Evolutionary conservation across 148 eudicot genomes (phyloP), one percentile per base, ranked within the genome.

Genomic region (Cornus controversa): DNA sequence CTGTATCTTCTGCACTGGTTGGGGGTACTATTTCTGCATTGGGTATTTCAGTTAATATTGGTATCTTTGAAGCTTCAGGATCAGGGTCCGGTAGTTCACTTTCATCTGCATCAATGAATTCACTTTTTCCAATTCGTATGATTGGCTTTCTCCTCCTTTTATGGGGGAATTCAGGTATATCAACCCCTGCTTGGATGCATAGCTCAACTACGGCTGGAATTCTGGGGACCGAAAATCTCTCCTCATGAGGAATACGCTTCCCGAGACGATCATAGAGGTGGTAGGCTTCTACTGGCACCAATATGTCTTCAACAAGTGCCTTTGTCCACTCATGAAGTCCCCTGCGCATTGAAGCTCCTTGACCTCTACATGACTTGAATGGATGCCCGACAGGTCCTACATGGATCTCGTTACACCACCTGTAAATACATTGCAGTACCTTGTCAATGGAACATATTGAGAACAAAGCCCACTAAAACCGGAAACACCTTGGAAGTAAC

Each of bases 141-240:
- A 93, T 73, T 27, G 95, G 87, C 75, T 91, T 91, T 80, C 99
- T 82, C 77, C 99, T 88, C 71, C 99, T 87, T 76, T 96, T 96
- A 40, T 93, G 84, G 42, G 98, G 98, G 80, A 85, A 92, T 69
- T 87, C 93, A 4, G 92, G 91, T 75, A 90, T 79, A 67, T 86
- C 84, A 29, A 96, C 98, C 8, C 99, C 99, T 24, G 98, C 98
- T 85, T 93, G 98, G 74, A 93, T 89, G 89, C 99, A 96, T 70
- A 96, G 93, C 86, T 96, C 99, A 31, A 91, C 87, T 11, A 93
- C 73, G 77, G 99, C 94, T 47, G 97, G 95, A 20, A 96, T 72
- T 74, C 99, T 85, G 7, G 98, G 99, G 80, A 93, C 82, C 67
- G 95, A 85, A 79, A 93, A 96, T 81, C 98, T 89, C 75, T 96